phyloP scores from a whole-genome alignment of 208 protist species.

The Porcisia deanei region DNA sequence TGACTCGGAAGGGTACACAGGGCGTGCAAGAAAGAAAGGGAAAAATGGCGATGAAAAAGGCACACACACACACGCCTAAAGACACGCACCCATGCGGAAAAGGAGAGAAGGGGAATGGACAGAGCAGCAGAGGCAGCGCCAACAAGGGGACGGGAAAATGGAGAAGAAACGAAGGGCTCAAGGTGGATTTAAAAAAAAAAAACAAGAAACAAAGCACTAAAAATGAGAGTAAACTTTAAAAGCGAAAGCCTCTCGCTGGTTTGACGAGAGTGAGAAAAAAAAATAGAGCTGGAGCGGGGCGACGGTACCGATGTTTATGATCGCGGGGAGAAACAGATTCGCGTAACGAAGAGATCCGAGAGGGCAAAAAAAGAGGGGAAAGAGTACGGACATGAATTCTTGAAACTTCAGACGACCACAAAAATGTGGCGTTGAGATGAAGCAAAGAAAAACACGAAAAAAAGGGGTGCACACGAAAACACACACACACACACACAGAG shows the following conservation, averaged over 20 bases:
- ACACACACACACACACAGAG: neutral
- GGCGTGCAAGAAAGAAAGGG: neutral
- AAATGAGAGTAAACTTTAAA: no score
- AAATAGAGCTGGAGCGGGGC: neutral
- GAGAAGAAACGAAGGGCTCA: neutral
- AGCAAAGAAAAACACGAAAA: neutral
- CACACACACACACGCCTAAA: neutral
- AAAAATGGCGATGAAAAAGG: neutral
- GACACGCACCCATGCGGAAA: neutral
- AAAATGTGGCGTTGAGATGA: neutral
- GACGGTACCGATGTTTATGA: no score
- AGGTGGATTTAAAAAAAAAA: neutral
- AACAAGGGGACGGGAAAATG: neutral
- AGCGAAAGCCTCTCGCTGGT: no score
- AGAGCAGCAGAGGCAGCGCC: neutral
- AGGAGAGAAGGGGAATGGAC: neutral
- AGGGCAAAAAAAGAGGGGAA: neutral
- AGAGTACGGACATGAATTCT: slow-evolving; percentile 3
- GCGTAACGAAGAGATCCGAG: neutral
- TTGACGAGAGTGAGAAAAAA: neutral
- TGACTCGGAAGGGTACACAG: neutral
- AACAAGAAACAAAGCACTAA: no score
- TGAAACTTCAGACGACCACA: neutral
- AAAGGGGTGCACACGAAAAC: neutral
- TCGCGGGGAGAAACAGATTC: neutral